Percentiles rank a stretch among this genome's conserved stretches.
These are phyloP conservation scores for Apophysomyces elegans DNA, from an alignment of 371 early-diverging fungal species.

Conservation along the genomic window DNA sequence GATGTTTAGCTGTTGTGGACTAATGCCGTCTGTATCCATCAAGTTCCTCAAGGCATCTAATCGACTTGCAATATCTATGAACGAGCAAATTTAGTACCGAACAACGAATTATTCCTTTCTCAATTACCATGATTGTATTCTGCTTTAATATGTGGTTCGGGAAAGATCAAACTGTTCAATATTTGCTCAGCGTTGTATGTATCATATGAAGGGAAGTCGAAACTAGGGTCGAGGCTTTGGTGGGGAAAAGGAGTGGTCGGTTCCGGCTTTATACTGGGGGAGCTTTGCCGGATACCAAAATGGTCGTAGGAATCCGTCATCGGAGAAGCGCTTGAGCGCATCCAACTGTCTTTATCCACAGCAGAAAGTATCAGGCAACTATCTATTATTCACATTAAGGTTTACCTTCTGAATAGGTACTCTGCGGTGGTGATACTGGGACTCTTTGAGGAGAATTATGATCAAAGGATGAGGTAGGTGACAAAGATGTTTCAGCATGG, in stretches of 20 bases:
- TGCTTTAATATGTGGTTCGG: conserved; percentile 20
- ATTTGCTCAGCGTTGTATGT: conserved; percentile 21
- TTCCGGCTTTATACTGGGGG: neutral
- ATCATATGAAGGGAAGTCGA: neutral
- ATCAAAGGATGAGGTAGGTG: conserved; percentile 16
- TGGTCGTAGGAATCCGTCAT: conserved; percentile 33
- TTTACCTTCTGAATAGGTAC: conserved; percentile 36
- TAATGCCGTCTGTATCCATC: conserved; percentile 23
- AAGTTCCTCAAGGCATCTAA: conserved; percentile 28
- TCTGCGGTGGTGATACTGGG: conserved; percentile 40
- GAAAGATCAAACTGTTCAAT: conserved; percentile 25
- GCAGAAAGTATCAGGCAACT: conserved; percentile 13
- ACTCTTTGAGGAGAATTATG: conserved; percentile 18
- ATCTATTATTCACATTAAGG: neutral
- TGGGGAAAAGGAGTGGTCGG: neutral
- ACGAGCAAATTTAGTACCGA: neutral
- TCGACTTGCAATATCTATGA: conserved; percentile 37
- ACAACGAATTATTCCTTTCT: neutral
- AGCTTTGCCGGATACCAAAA: conserved; percentile 16
- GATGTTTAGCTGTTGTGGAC: conserved; percentile 29
- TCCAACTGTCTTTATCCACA: conserved; percentile 17
- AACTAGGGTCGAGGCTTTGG: neutral
- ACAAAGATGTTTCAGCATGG: conserved; percentile 14
- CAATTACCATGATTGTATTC: conserved; percentile 29
- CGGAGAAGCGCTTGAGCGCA: conserved; percentile 24